Base-by-base conservation (phyloP, 257 asterid species). In the Lycium barbarum region DNA sequence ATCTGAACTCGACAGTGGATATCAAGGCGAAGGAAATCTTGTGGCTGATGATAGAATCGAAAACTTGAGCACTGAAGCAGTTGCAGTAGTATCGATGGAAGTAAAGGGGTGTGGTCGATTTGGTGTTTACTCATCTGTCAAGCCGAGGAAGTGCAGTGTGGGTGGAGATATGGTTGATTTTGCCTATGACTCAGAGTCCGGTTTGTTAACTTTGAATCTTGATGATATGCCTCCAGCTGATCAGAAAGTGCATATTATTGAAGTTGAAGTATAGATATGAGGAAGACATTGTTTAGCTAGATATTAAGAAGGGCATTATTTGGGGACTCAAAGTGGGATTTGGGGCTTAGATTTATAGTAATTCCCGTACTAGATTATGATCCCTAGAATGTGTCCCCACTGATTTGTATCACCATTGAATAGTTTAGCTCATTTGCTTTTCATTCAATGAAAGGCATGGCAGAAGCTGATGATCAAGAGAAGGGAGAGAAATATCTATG, bases 51-150 rank as follows among this genome's bases (percentile, higher is more conserved):
- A 83, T 83, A 83, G 81, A 53, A 83, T 70, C 2, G 90, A 86
- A 85, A 88, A 90, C 81, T 51, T 84, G 83, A 86, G 89, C 89
- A 40, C 81, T 4, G 90, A 83, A 87, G 88, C 36, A n/a, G 88
- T 88, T 67, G 92, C 88, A 11, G 83, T 88, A 33, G 95, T 95
- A 20, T 45, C 87, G 2, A 15, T 95, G 84, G 91, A 91, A 88
- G 93, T 91, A 18, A 93, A 91, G 88, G 98, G 97, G 0, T 88
- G 97, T 83, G 97, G 97, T 1, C 86, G 90, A 3, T 92, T 95
- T 76, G 97, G 98, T 1, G 93, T 90, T n/a, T 95, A 93, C 89
- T 91, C 97, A 5, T 93, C 95, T 53, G 61, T 82, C 82, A 91
- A 84, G 87, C 98, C 97, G 5, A 88, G 85, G 35, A 87, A 81